Evolutionary conservation across 495 filamentous ascomycete genomes (phyloP), one percentile per base, ranked within the genome.

Genomic region (Podospora pseudocomata): DNA sequence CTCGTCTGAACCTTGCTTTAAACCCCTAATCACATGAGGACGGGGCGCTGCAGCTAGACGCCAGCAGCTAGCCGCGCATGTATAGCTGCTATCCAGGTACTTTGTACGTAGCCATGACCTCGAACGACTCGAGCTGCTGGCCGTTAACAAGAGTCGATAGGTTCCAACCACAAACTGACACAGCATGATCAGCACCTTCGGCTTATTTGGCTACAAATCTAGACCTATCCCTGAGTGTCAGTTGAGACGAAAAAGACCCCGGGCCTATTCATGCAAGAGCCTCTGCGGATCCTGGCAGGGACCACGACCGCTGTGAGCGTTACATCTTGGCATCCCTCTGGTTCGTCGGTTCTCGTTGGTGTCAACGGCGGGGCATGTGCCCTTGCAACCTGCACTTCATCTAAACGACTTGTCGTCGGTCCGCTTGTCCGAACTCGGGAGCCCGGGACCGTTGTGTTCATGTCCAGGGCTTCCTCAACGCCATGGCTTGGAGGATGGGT

Each of bases 351-450:
- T 11, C 39, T 49, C 39, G 39, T 49, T 58, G 55, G 55, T 58
- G 55, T 58, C 55, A 58, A 58, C 55, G 55, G 55, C 55, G 39
- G 39, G 39, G 39, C 39, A 49, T 49, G 9, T 49, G 39, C 39
- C 23, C 23, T 23, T 58, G n/a, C 5, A 58, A 58, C 5, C 4
- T 58, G 55, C n/a, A 20, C 55, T 58, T 58, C 55, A 58, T 58
- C 39, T 58, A 58, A 58, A 58, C n/a, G 23, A 19, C 55, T 20
- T 7, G 5, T 23, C 9, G 39, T 49, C 55, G 55, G 55, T 58
- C 55, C 55, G 55, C 55, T 58, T 58, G 55, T 58, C 55, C 55
- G 55, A 58, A 26, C n/a, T 58, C 23, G 55, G 55, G 55, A 58
- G 55, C 9, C 23, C 55, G n/a, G 55, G 55, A 58, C 23, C 23